phyloP scores from a whole-genome alignment of 768 basidiomycete species.

The Psilocybe cubensis region DNA sequence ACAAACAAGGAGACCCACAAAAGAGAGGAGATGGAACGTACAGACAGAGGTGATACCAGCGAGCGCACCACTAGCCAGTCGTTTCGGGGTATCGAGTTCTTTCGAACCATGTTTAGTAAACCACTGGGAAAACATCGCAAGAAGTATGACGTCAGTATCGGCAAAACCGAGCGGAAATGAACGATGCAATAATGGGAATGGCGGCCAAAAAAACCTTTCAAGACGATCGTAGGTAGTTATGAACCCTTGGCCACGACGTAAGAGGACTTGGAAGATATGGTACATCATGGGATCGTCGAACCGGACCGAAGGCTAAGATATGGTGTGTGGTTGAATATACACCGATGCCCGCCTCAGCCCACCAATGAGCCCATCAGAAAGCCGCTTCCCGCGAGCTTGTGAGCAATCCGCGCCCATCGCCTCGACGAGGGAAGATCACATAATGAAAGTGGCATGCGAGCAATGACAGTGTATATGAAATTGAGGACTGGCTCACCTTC shows the following conservation, averaged over 20 bases:
- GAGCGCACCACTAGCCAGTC: constrained; percentile 84
- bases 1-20: neutral
- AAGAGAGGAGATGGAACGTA: no score
- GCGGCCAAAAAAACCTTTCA: neutral
- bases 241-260: neutral
- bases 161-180: constrained; percentile 1
- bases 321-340: neutral
- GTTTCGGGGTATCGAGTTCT: constrained; percentile 86
- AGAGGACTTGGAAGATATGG: neutral
- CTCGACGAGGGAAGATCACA: neutral
- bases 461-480: no score
- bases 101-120: constrained; percentile 71
- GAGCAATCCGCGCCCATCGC: neutral
- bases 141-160: constrained; percentile 34
- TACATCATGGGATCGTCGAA: neutral
- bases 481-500: constrained; percentile 58
- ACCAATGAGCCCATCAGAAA: neutral
- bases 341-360: neutral
- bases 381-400: neutral
- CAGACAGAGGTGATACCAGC: constrained; percentile 96
- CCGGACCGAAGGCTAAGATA: neutral
- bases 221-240: neutral
- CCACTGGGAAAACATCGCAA: constrained; percentile 44
- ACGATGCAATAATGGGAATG: neutral
- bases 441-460: no score